Evolutionary conservation across 75 land plant genomes (phyloP).

Genomic region (Ceratopteris richardii): DNA sequence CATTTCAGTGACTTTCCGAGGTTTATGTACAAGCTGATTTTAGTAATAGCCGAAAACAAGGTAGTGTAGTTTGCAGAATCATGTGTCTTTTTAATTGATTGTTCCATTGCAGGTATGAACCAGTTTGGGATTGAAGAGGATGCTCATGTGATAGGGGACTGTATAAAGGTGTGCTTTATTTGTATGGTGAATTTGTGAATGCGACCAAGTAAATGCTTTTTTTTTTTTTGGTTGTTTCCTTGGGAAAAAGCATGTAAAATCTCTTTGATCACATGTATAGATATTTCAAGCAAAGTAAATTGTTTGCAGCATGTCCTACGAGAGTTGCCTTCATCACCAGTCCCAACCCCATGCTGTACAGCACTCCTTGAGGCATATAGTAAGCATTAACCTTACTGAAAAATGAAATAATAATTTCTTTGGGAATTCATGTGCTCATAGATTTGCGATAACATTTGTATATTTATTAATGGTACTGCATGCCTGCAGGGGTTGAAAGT

Average conservation of each 20-base stretch:
- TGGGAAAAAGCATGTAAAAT: not conserved
- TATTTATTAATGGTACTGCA: not conserved
- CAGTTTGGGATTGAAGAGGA: conserved; percentile 88
- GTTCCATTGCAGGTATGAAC: conserved; percentile 45
- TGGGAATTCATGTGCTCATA: too few species aligned
- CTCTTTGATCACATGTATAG: not conserved
- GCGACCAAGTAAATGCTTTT: not conserved
- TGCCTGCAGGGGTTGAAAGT: conserved; percentile 57
- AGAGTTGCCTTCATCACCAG: conserved; percentile 98
- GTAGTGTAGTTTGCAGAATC: too few species aligned
- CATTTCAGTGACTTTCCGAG: too few species aligned
- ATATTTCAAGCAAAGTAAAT: too few species aligned
- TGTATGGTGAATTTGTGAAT: not conserved
- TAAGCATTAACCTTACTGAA: conserved; percentile 22
- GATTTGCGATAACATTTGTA: too few species aligned
- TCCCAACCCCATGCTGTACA: conserved; percentile 97
- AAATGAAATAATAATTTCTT: too few species aligned
- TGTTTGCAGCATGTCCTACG: conserved; percentile 80
- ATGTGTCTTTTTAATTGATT: too few species aligned
- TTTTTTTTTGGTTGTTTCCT: not conserved
- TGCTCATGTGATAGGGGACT: conserved; percentile 94
- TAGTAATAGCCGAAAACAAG: too few species aligned
- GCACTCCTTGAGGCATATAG: conserved; percentile 95
- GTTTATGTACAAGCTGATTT: too few species aligned
- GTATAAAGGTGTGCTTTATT: conserved; percentile 67